Evolutionary conservation across 805 yeast genomes (phyloP).

Genomic region (Candida nonsorbophila): DNA sequence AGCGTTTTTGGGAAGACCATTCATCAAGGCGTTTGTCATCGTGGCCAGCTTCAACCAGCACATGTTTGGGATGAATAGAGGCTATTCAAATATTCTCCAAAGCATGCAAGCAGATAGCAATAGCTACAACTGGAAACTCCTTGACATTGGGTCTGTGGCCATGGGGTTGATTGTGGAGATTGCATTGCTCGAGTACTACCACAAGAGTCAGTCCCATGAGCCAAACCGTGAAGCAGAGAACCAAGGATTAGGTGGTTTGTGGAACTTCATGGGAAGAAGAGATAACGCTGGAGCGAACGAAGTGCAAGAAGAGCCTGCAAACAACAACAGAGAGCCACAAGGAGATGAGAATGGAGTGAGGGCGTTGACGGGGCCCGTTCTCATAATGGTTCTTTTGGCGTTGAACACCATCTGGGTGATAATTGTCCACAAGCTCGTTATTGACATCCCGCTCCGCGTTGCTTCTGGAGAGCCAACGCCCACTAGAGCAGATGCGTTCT

Average conservation of each 20-base stretch:
- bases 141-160: constrained; percentile 7
- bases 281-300: constrained; percentile 1
- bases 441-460: constrained; percentile 16
- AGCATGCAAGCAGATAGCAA: constrained; percentile 1
- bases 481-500: too few species aligned
- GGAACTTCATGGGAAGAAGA: too few species aligned
- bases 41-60: neutral
- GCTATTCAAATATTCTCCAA: neutral
- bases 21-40: constrained; percentile 9
- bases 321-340: constrained; percentile 1
- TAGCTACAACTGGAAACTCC: constrained; percentile 7
- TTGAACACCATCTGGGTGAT: constrained; percentile 11
- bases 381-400: constrained; percentile 1
- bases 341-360: constrained; percentile 1
- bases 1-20: constrained; percentile 24
- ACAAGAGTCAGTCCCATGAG: constrained; percentile 1
- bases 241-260: too few species aligned
- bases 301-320: neutral
- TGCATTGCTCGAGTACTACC: constrained; percentile 5
- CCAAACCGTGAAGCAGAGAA: too few species aligned
- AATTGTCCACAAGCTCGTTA: constrained; percentile 14
- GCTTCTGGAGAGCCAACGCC: too few species aligned
- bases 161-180: constrained; percentile 7
- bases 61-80: neutral
- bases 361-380: neutral